These are phyloP conservation scores for Rhizoclosmatium sp. DNA, from an alignment of 192 early-diverging fungal genomes.

Conservation along the genomic window DNA sequence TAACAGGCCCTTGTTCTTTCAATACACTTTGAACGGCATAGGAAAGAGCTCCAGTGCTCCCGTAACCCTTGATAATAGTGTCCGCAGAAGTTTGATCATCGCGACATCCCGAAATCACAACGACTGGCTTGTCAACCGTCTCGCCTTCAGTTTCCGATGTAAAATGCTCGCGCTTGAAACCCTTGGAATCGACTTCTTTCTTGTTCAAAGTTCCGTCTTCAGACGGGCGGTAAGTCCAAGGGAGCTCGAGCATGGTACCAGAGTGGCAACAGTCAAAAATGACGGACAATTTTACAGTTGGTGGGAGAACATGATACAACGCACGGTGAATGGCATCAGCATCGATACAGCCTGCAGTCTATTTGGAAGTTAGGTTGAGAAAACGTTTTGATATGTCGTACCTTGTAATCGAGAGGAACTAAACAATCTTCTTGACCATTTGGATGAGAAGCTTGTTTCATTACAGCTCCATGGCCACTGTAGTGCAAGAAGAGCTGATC, in stretches of 20 bases:
- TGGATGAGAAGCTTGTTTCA: neutral
- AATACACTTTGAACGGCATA: constrained; percentile 17
- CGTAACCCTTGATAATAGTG: constrained; percentile 28
- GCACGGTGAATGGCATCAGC: constrained; percentile 26
- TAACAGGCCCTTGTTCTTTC: neutral
- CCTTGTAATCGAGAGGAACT: constrained; percentile 58
- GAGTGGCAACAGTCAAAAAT: constrained; percentile 64
- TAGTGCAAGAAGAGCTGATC: constrained; percentile 63
- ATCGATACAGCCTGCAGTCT: neutral
- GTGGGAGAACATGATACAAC: constrained; percentile 45
- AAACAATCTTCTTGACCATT: constrained; percentile 27
- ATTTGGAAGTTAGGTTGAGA: too few relatives aligned
- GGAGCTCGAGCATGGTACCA: constrained; percentile 56
- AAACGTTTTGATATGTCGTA: too few relatives aligned
- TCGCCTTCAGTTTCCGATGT: neutral
- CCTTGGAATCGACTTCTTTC: constrained; percentile 2
- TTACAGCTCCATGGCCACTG: constrained; percentile 52
- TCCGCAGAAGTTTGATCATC: constrained; percentile 70
- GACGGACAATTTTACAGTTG: constrained; percentile 48
- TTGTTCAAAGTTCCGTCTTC: neutral
- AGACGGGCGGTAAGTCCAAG: constrained; percentile 51
- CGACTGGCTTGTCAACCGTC: constrained; percentile 39
- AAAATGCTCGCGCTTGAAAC: constrained; percentile 30
- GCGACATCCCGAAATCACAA: constrained; percentile 68
- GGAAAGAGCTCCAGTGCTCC: constrained; percentile 29